A percentile compares a stretch with the other conserved stretches of the same genome.
Conservation (phyloP, 331 rosid species). For the Malus hybrid region DNA sequence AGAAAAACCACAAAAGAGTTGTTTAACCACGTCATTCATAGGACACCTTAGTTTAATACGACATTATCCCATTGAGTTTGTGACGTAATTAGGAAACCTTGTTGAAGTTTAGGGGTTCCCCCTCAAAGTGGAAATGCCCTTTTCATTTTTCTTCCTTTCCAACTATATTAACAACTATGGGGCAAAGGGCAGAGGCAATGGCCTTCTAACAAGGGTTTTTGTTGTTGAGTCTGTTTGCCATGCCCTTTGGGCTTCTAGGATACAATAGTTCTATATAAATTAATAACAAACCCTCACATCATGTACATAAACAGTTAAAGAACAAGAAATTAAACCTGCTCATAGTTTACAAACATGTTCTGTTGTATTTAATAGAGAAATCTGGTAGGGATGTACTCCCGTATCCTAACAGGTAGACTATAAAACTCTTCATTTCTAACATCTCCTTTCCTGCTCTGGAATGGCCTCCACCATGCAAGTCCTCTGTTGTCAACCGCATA, state of each 20-base stretch:
- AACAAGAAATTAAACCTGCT: neutral
- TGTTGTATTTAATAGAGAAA: slow-evolving; percentile 23
- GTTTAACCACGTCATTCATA: too few relatives aligned
- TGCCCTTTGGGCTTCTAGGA: neutral
- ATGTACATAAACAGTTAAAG: neutral
- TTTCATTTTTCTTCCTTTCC: too few relatives aligned
- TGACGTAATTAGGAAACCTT: too few relatives aligned
- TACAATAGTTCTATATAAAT: neutral
- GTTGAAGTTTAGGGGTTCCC: too few relatives aligned
- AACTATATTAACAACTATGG: neutral
- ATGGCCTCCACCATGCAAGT: slow-evolving; percentile 79
- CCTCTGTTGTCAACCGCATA: slow-evolving; percentile 50
- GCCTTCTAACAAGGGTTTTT: neutral
- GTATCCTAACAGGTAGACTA: slow-evolving; percentile 54
- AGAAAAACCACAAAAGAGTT: too few relatives aligned
- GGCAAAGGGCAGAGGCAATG: neutral
- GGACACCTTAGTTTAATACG: too few relatives aligned
- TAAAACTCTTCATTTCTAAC: slow-evolving; percentile 68
- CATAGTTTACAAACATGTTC: neutral
- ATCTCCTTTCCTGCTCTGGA: slow-evolving; percentile 75
- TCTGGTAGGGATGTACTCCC: slow-evolving; percentile 59
- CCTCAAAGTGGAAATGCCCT: too few relatives aligned
- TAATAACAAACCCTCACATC: neutral
- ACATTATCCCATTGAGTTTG: too few relatives aligned
- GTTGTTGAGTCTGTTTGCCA: neutral